Conservation (phyloP, 2,329 filamentous ascomycete genomes). For the Colletotrichum falcatum region DNA sequence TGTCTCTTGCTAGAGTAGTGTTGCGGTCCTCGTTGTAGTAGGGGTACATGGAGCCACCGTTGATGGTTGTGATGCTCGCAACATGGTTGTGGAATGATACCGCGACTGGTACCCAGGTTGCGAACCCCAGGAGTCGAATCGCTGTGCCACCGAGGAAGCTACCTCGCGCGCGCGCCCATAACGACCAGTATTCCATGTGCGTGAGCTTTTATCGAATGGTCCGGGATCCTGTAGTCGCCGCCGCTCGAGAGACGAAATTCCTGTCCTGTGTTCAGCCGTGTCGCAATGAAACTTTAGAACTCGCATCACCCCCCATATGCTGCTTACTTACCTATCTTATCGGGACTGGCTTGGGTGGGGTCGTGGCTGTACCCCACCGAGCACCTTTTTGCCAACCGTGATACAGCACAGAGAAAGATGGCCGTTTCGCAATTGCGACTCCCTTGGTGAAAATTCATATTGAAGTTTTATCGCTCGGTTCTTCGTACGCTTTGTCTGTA, state of each 20-base stretch:
- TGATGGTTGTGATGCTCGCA: conserved; percentile 67
- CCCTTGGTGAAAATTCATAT: not conserved
- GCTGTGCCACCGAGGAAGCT: conserved; percentile 47
- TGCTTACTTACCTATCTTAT: conserved; percentile 21
- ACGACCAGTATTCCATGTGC: conserved; percentile 37
- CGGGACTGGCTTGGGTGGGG: not conserved
- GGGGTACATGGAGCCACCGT: conserved; percentile 80
- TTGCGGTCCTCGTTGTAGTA: conserved; percentile 77
- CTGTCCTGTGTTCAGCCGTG: not conserved
- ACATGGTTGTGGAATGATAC: conserved; percentile 73
- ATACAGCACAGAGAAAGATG: not conserved
- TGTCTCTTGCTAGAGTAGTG: conserved; percentile 64
- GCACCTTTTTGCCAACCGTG: not conserved
- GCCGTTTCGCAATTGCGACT: not conserved
- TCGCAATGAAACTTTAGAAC: conserved; percentile 28
- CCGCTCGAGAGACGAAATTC: not conserved
- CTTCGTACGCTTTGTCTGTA: not conserved
- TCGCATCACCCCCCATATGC: conserved; percentile 16
- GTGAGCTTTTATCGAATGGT: not conserved
- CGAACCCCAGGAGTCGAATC: conserved; percentile 57
- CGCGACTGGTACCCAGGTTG: conserved; percentile 71
- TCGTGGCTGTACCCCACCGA: not conserved
- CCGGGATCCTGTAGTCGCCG: not conserved
- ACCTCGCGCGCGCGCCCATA: conserved; percentile 38
- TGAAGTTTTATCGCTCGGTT: not conserved